These are phyloP conservation scores for Coniferiporia weirii DNA, from an alignment of 1,284 basidiomycete genomes.

Conservation along the genomic window DNA sequence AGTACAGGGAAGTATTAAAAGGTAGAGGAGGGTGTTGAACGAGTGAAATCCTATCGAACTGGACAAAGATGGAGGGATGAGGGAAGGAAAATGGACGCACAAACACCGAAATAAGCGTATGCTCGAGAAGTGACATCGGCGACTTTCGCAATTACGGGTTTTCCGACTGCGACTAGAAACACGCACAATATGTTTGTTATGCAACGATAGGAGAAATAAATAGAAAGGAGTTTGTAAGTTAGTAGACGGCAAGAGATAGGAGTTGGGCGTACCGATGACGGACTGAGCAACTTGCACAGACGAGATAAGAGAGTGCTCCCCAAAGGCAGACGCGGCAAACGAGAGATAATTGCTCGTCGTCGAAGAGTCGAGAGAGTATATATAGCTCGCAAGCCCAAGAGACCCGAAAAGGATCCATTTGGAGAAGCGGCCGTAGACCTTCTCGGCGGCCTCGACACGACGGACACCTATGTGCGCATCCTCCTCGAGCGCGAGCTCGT, in stretches of 20 bases:
- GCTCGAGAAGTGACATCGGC: conserved; percentile 63
- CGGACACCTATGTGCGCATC: conserved; percentile 44
- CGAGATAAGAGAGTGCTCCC: conserved; percentile 56
- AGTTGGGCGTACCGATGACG: conserved; percentile 43
- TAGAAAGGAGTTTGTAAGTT: neutral
- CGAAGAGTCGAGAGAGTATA: conserved; percentile 68
- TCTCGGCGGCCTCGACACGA: conserved; percentile 47
- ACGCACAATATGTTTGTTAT: neutral
- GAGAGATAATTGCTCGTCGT: conserved; percentile 66
- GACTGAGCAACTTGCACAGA: conserved; percentile 57
- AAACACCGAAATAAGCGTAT: conserved; percentile 55
- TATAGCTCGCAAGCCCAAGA: conserved; percentile 68
- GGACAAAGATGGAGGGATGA: neutral
- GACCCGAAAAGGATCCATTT: conserved; percentile 61
- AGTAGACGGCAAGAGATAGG: neutral
- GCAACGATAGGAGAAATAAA: neutral
- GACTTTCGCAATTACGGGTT: conserved; percentile 78
- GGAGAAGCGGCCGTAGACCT: conserved; percentile 47
- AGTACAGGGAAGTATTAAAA: neutral
- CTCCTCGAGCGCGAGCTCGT: conserved; percentile 6
- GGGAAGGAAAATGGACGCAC: conserved; percentile 37
- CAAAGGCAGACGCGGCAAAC: conserved; percentile 58
- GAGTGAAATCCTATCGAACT: neutral
- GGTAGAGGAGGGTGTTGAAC: neutral
- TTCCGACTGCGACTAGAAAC: conserved; percentile 53